Evolutionary conservation across 495 filamentous ascomycete species (phyloP).

Genomic region (Hyaloscypha variabilis): DNA sequence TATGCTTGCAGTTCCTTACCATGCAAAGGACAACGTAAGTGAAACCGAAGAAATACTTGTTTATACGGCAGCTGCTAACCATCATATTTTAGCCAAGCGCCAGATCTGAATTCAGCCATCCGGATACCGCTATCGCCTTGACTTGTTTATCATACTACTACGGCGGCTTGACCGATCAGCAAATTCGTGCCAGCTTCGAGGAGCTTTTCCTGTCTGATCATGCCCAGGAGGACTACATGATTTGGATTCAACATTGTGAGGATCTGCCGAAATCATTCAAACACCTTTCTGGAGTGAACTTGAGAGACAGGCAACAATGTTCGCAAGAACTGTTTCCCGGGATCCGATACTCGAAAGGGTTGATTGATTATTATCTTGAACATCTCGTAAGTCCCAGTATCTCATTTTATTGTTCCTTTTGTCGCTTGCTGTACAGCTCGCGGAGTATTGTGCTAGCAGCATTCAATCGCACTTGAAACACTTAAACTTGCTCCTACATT

Average conservation of each 20-base stretch:
- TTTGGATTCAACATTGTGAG: conserved; percentile 48
- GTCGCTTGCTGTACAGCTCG: no score
- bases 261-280: conserved; percentile 41
- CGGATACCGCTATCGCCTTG: conserved; percentile 67
- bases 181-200: conserved; percentile 52
- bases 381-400: no score
- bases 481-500: no score
- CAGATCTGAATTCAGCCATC: conserved; percentile 73
- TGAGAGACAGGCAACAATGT: conserved; percentile 49
- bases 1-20: conserved; percentile 69
- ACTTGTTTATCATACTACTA: conserved; percentile 75
- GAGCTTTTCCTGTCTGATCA: conserved; percentile 58
- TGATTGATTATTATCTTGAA: conserved; percentile 65
- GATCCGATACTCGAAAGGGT: conserved; percentile 51
- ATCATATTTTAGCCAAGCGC: conserved; percentile 58
- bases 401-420: no score
- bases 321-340: conserved; percentile 49
- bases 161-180: conserved; percentile 53
- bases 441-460: no score
- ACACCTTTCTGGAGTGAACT: conserved; percentile 61
- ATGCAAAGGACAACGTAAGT: conserved; percentile 65
- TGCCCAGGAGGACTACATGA: conserved; percentile 53
- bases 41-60: no score
- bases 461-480: no score
- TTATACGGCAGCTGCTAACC: no score